Base-by-base conservation (phyloP, 2,329 filamentous ascomycete genomes). In the Lithohypha guttulata region DNA sequence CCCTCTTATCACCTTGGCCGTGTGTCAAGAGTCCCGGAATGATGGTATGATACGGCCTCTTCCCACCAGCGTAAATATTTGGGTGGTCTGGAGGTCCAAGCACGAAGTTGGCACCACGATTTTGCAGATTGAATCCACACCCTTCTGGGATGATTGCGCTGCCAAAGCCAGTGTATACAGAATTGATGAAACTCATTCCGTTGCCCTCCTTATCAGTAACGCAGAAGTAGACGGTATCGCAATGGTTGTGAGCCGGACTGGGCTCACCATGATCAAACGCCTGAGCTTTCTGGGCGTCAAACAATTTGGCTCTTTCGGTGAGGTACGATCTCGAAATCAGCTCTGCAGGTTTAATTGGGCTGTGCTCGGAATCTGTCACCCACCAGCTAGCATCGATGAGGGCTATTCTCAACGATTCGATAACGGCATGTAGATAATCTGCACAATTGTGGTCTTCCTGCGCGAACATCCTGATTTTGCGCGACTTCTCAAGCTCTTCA, bases 1-100 rank as follows among this genome's bases (percentile, higher is more conserved):
- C 79, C 13, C 75, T 58, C 26, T 37, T 33, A 5, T 29, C 36
- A 19, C 35, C 46, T 10, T 42, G 38, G 3, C 49, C 49, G 50
- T 91, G 85, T 0, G 91, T 96, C 13, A 89, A 77, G 59, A 96
- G 72, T 0, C 83, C 89, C 0, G 91, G 89, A 53, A 98, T 98
- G 59, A 98, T 96, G 39, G 91, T 98, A 61, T 96, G 91, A 62
- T 96, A 98, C 0, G 91, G 91, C 31, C 91, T 65, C 66, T 96
- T 96, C 22, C 78, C 68, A 0, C 86, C 84, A 6, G 75, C 83
- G 10, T 93, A 68, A 14, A 70, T 71, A 55, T 96, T 96, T 1
- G 87, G 85, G 55, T 94, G 87, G 1, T 65, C 64, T 0, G 69
- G 58, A 6, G 56, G 53, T n/a, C 35, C 27, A 0, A 98, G 71